Evolutionary conservation across 768 basidiomycete species (phyloP), one percentile per base, ranked within the genome.

Genomic region (Lactarius tabidus): DNA sequence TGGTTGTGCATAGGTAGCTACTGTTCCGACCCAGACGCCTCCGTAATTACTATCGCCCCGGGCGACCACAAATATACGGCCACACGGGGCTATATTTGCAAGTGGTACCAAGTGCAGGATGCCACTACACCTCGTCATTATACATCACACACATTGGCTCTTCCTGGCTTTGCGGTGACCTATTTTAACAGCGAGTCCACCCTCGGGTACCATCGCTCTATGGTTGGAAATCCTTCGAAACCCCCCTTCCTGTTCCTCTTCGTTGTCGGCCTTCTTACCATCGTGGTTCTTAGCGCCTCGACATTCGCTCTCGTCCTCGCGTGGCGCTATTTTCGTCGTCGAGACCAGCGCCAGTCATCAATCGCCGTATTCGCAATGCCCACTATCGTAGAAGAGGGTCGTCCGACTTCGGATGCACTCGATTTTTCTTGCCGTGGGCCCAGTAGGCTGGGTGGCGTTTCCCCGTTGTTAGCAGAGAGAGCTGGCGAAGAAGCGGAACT

Each of bases 371-470:
- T 54, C 41, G 17, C 48, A 36, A 53, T 62, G 28, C 62, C 60
- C 6, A 29, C 33, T 45, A 60, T 62, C 20, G 15, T 57, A 38
- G 65, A 66, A 23, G 61, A 66, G 28, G 65, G 65, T n/a, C 23
- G 23, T 10, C 9, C 26, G n/a, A 35, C 28, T n/a, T 18, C 39
- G 28, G 35, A 23, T 14, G 12, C 36, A 10, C 51, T 57, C 23
- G 60, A 58, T 23, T 33, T 53, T 45, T 53, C 61, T 17, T 53
- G n/a, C 43, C 60, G 65, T 39, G 41, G 65, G 35, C 61, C 60
- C 57, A 66, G 56, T 48, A 45, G 60, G 51, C 55, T 62, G 60
- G 65, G 65, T 66, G 39, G 39, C 31, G 36, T 45, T 31, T 54
- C 41, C 26, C 56, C 65, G 43, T 29, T 18, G 38, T 53, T 48